A percentile compares a stretch with the other conserved stretches of the same genome.
phyloP scores from a whole-genome alignment of 2,329 filamentous ascomycete species.

The Helminthosporium solani region DNA sequence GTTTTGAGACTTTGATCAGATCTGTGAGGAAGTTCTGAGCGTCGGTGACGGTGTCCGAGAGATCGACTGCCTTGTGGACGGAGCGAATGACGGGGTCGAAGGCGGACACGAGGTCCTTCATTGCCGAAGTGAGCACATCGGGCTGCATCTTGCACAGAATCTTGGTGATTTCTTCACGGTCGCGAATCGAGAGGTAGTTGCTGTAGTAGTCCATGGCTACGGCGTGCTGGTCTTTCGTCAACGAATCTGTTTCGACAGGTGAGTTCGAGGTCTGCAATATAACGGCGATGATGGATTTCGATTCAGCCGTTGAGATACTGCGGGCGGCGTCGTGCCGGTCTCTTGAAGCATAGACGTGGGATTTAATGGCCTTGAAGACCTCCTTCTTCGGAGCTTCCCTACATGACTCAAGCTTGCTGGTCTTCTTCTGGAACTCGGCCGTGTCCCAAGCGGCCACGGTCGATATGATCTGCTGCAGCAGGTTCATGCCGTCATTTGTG shows the following conservation, averaged over 20 bases:
- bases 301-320: constrained; percentile 53
- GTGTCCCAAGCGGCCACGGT: constrained; percentile 73
- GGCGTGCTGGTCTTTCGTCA: constrained; percentile 62
- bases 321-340: constrained; percentile 62
- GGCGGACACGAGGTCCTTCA: constrained; percentile 64
- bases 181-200: constrained; percentile 68
- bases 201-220: constrained; percentile 70
- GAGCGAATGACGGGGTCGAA: constrained; percentile 74
- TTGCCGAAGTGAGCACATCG: constrained; percentile 68
- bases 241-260: constrained; percentile 47
- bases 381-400: constrained; percentile 61
- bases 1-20: constrained; percentile 60
- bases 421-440: constrained; percentile 65
- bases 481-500: constrained; percentile 76
- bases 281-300: constrained; percentile 64
- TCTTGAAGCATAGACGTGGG: constrained; percentile 56
- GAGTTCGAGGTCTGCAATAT: constrained; percentile 58
- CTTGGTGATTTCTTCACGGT: constrained; percentile 69
- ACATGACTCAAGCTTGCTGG: constrained; percentile 64
- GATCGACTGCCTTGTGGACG: constrained; percentile 70
- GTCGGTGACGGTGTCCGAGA: constrained; percentile 67
- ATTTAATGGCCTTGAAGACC: constrained; percentile 61
- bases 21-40: constrained; percentile 69
- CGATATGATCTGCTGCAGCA: constrained; percentile 74
- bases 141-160: constrained; percentile 68